Evolutionary conservation across 2,329 filamentous ascomycete species (phyloP).

Genomic region (Tolypocladium tropicale): DNA sequence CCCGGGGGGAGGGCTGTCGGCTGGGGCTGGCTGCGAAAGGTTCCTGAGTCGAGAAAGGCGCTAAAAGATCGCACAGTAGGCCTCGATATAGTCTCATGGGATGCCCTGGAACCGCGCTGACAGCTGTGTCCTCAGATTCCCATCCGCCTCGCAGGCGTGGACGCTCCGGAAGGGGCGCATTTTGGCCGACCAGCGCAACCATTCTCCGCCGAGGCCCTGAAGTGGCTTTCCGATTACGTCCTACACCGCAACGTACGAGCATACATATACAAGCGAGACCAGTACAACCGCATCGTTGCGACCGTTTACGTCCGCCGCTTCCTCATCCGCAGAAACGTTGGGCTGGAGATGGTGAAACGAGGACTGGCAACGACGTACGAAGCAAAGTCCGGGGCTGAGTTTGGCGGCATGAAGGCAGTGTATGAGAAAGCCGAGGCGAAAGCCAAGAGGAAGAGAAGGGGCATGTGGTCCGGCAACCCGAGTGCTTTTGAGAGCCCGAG

Average conservation of each 20-base stretch:
- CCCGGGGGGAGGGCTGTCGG: slow-evolving; percentile 79
- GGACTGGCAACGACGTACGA: slow-evolving; percentile 90
- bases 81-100: slow-evolving; percentile 6
- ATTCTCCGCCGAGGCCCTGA: slow-evolving; percentile 67
- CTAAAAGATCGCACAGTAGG: slow-evolving; percentile 70
- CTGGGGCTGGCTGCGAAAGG: slow-evolving; percentile 81
- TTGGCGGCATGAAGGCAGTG: slow-evolving; percentile 57
- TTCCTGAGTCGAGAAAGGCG: slow-evolving; percentile 58
- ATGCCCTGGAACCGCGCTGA: slow-evolving; percentile 6
- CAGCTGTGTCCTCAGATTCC: slow-evolving; percentile 50
- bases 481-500: slow-evolving; percentile 70
- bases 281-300: slow-evolving; percentile 85
- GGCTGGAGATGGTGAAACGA: slow-evolving; percentile 75
- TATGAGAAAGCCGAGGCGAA: slow-evolving; percentile 58
- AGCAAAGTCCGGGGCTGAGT: slow-evolving; percentile 81
- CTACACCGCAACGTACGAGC: slow-evolving; percentile 64
- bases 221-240: slow-evolving; percentile 69
- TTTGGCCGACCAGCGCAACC: slow-evolving; percentile 86
- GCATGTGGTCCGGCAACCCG: slow-evolving; percentile 64
- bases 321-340: slow-evolving; percentile 67
- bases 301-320: slow-evolving; percentile 67
- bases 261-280: slow-evolving; percentile 76
- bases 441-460: slow-evolving; percentile 54
- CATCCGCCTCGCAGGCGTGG: slow-evolving; percentile 80
- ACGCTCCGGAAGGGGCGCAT: slow-evolving; percentile 87